Percentiles rank a stretch among this genome's conserved stretches.
Conservation (phyloP, 106 monocot species). For the Dendrobium catenatum region DNA sequence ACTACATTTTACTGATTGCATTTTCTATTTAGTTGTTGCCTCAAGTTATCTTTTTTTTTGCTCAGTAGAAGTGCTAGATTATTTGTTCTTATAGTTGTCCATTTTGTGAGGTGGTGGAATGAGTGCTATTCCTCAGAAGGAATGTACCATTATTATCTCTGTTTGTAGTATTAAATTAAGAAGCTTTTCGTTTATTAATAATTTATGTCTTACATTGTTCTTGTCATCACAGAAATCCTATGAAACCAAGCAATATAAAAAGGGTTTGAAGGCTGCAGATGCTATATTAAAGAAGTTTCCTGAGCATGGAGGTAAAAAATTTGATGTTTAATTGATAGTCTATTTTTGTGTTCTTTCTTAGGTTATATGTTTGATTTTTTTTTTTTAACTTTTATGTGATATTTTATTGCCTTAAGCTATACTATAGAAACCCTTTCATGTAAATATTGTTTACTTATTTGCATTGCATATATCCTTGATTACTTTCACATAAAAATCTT, state of each 20-base stretch:
- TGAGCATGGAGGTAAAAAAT: slow-evolving; percentile 79
- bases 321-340: neutral
- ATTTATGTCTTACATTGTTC: neutral
- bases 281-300: slow-evolving; percentile 92
- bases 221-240: slow-evolving; percentile 80
- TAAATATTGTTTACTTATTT: neutral
- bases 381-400: neutral
- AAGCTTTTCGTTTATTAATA: neutral
- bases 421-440: neutral
- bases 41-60: neutral
- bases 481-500: neutral
- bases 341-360: neutral
- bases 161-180: neutral
- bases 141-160: neutral
- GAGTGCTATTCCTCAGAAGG: neutral
- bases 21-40: neutral
- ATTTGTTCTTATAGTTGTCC: neutral
- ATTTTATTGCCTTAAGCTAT: neutral
- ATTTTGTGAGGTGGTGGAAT: neutral
- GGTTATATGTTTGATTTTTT: neutral
- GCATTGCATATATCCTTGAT: neutral
- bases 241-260: slow-evolving; percentile 97
- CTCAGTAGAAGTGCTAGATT: neutral
- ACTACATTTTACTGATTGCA: neutral
- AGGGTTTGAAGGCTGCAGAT: slow-evolving; percentile 95